Base-by-base conservation (phyloP, 371 early-diverging fungal genomes). In the Mortierella polycephala region DNA sequence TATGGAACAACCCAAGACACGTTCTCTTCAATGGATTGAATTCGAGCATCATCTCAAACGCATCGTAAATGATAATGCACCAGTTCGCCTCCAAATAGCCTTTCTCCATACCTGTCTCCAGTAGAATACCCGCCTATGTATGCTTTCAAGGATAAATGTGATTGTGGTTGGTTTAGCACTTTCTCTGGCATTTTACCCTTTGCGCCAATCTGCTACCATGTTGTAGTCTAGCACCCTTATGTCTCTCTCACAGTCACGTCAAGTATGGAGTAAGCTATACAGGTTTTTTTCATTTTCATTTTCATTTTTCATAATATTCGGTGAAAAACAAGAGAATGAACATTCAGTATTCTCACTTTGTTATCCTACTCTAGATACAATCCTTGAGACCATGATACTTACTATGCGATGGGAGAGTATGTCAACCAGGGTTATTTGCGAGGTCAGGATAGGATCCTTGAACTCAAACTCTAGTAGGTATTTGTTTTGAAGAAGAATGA, bases 381-480 rank as follows among this genome's bases (percentile, higher is more conserved):
- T 10, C 42, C 37, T 55, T 14, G 18, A 42, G 7, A 13, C 7
- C 2, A 11, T 18, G 16, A 20, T n/a, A 37, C 71, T 40, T 64
- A 62, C 62, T 7, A 56, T 62, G 54, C 62, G 62, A 42, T 68
- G 69, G n/a, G 69, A 57, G 23, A 69, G 56, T 12, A 69, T 47
- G 37, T 69, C 69, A 4, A 10, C 21, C 16, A 69, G n/a, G 1
- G 69, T 69, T 20, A 69, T 30, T 14, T 69, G 57, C 16, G 57
- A 49, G 0, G 69, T 69, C 30, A 62, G 30, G 18, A 42, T 23
- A 5, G 69, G 58, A 16, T 69, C 69, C 16, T 62, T 21, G 39
- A 62, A 14, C 21, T 62, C 46, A 14, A 69, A 69, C 49, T 69
- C 69, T 13, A 62, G 63, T 10, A 69, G 57, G 14, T 69, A 69